Percentiles rank a stretch among this genome's conserved stretches.
phyloP scores from a whole-genome alignment of 2,329 filamentous ascomycete genomes.

The Pyrenophora graminea region DNA sequence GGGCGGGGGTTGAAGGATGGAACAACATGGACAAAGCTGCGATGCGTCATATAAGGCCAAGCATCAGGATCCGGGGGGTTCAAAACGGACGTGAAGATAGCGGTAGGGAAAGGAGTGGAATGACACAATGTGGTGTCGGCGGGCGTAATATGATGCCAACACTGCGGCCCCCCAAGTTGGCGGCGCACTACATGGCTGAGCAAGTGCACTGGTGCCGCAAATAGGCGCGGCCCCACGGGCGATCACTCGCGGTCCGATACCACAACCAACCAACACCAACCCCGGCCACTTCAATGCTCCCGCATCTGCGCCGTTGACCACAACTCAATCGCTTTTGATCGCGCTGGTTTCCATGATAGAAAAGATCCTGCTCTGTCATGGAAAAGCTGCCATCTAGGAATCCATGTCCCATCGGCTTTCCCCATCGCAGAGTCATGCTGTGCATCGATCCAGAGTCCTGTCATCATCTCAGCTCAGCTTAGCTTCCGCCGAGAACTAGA shows the following conservation, averaged over 20 bases:
- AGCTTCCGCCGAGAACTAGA: conserved; percentile 9
- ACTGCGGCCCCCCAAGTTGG: conserved; percentile 4
- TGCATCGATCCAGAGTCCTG: conserved; percentile 1
- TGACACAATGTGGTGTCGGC: conserved; percentile 3
- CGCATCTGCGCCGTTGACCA: neutral
- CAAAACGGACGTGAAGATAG: neutral
- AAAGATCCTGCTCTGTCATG: neutral
- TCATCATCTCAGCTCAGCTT: conserved; percentile 11
- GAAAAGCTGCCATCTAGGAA: neutral
- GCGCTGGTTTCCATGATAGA: neutral
- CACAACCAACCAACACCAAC: conserved; percentile 1
- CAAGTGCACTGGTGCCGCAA: conserved; percentile 5
- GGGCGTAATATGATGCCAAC: conserved; percentile 1
- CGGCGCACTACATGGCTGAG: conserved; percentile 6
- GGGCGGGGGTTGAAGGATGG: neutral
- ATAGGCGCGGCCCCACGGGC: conserved; percentile 7
- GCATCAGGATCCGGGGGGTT: neutral
- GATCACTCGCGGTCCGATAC: neutral
- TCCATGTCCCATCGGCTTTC: neutral
- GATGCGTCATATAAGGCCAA: neutral
- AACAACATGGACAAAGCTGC: neutral
- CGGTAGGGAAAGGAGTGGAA: neutral
- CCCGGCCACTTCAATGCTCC: neutral
- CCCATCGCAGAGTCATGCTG: neutral
- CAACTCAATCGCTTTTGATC: neutral